Conservation (phyloP, 192 early-diverging fungal genomes). For the Endogone sp. region DNA sequence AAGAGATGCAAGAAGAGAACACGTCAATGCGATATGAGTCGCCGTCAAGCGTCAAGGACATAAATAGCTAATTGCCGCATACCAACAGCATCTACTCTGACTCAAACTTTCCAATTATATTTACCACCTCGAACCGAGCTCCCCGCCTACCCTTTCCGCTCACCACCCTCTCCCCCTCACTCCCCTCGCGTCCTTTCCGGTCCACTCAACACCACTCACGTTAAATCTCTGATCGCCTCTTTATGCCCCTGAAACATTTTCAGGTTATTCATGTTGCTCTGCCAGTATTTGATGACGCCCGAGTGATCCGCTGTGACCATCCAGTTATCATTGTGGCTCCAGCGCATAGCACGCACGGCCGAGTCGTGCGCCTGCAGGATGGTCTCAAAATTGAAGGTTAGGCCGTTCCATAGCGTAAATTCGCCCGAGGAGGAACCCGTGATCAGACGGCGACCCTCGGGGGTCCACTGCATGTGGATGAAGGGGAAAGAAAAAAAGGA, state of each 20-base stretch:
- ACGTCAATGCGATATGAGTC: neutral
- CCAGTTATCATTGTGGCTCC: conserved; percentile 95
- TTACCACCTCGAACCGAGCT: too few species aligned
- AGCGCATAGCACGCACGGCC: conserved; percentile 93
- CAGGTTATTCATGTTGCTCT: conserved; percentile 92
- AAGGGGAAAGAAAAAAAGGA: too few species aligned
- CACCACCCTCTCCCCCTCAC: too few species aligned
- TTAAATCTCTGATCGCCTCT: conserved; percentile 83
- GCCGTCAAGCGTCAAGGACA: neutral
- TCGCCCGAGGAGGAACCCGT: conserved; percentile 93
- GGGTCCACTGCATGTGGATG: conserved; percentile 81
- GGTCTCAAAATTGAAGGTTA: conserved; percentile 98
- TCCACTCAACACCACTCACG: conserved; percentile 35
- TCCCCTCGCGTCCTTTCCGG: neutral
- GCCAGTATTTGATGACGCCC: conserved; percentile 97
- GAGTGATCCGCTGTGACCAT: conserved; percentile 90
- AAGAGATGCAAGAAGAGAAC: neutral
- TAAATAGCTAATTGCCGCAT: neutral
- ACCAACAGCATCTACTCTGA: neutral
- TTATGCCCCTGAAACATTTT: conserved; percentile 87
- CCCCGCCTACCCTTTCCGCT: too few species aligned
- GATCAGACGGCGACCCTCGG: conserved; percentile 90
- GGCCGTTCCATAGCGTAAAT: conserved; percentile 96
- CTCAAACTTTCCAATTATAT: too few species aligned
- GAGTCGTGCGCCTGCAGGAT: conserved; percentile 91